Evolutionary conservation across 2,329 filamentous ascomycete genomes (phyloP).

Genomic region (Huntiella bhutanensis): DNA sequence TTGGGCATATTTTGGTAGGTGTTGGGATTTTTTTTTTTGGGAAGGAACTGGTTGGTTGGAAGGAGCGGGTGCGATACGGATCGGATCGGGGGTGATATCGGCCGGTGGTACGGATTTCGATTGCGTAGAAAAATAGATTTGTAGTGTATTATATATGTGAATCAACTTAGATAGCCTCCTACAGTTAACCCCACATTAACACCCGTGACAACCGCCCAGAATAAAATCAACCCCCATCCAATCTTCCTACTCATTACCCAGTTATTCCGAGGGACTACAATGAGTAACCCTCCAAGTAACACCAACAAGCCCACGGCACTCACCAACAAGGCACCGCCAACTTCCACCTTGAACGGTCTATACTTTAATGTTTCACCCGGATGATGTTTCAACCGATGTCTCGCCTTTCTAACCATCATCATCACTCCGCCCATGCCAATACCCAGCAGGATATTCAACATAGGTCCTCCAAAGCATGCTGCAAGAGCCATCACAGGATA

Average conservation of each 20-base stretch:
- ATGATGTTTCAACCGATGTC: conserved; percentile 43
- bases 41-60: too few relatives aligned
- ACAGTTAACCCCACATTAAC: conserved; percentile 69
- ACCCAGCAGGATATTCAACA: conserved; percentile 91
- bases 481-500: conserved; percentile 92
- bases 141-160: too few relatives aligned
- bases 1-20: background rate
- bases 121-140: too few relatives aligned
- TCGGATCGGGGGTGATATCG: too few relatives aligned
- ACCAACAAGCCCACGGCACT: conserved; percentile 67
- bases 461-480: conserved; percentile 93
- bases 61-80: too few relatives aligned
- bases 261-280: conserved; percentile 65
- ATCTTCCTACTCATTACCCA: conserved; percentile 74
- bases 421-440: conserved; percentile 83
- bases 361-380: conserved; percentile 46
- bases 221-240: conserved; percentile 56
- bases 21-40: too few relatives aligned
- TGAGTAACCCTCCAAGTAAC: conserved; percentile 59
- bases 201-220: conserved; percentile 68
- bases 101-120: too few relatives aligned
- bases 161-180: conserved; percentile 22
- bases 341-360: conserved; percentile 62
- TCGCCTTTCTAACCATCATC: conserved; percentile 58
- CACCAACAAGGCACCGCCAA: conserved; percentile 70